Conservation (phyloP, 2,329 filamentous ascomycete genomes). For the Ophiostoma sp. region DNA sequence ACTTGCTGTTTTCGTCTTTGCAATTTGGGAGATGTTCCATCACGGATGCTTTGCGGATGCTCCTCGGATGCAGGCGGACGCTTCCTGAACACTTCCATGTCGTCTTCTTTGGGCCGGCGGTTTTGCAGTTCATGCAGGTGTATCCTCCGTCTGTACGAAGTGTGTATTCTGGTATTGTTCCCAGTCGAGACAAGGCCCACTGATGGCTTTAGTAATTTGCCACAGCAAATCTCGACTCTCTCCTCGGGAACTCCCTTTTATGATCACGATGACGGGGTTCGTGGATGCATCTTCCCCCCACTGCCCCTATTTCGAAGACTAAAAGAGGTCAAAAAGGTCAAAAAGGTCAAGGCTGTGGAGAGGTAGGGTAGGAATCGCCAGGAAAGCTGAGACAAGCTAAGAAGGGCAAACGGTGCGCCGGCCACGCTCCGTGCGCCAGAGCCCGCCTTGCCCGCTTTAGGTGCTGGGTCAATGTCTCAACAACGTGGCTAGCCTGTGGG, state of each 20-base stretch:
- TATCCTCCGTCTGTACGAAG: neutral
- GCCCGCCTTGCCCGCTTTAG: neutral
- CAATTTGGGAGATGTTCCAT: neutral
- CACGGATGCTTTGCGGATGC: neutral
- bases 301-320: neutral
- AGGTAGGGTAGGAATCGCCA: conserved; percentile 14
- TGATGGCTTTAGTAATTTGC: too few species aligned
- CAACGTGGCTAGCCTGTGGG: conserved; percentile 16
- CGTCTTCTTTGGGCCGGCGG: neutral
- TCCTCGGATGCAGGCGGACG: neutral
- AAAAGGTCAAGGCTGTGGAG: neutral
- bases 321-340: too few species aligned
- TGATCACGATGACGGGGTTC: neutral
- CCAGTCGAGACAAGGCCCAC: too few species aligned
- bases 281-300: neutral
- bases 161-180: too few species aligned
- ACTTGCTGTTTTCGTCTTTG: neutral
- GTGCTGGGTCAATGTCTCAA: neutral
- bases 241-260: neutral
- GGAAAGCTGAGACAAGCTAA: conserved; percentile 19
- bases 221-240: neutral
- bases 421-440: conserved; percentile 7
- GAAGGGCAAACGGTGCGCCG: neutral
- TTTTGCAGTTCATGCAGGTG: neutral
- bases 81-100: neutral